phyloP scores from a whole-genome alignment of 2,329 filamentous ascomycete species.

The Penicillium thymicola region DNA sequence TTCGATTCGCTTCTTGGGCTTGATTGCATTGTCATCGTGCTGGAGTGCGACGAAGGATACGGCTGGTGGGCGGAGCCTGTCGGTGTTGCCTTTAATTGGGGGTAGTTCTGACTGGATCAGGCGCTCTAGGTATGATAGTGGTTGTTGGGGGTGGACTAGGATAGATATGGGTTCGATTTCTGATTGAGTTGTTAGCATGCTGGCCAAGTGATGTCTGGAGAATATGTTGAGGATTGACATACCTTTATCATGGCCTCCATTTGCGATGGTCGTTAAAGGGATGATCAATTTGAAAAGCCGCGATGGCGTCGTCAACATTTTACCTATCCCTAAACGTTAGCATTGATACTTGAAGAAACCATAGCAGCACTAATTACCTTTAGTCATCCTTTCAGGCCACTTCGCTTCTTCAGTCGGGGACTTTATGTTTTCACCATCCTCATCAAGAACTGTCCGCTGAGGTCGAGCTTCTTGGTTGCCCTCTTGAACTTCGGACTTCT shows the following conservation, averaged over 20 bases:
- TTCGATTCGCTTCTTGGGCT: constrained; percentile 37
- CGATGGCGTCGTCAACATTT: constrained; percentile 75
- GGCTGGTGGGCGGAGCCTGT: constrained; percentile 66
- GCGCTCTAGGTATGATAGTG: constrained; percentile 83
- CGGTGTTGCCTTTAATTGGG: constrained; percentile 58
- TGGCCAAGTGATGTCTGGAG: neutral
- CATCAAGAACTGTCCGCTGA: constrained; percentile 24
- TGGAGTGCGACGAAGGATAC: constrained; percentile 80
- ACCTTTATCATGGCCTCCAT: constrained; percentile 57
- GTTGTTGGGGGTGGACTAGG: constrained; percentile 84
- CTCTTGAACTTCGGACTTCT: constrained; percentile 40
- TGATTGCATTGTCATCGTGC: constrained; percentile 58
- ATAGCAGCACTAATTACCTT: constrained; percentile 46
- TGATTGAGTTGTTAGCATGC: constrained; percentile 12
- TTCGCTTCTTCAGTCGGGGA: neutral
- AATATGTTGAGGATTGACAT: neutral
- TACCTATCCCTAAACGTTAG: constrained; percentile 50
- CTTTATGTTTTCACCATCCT: constrained; percentile 28
- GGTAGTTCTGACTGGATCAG: constrained; percentile 86
- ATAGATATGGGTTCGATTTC: constrained; percentile 80
- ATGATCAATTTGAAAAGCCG: constrained; percentile 77
- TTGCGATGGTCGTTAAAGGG: constrained; percentile 63
- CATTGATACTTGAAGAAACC: neutral
- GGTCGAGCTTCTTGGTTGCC: constrained; percentile 18
- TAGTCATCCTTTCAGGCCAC: constrained; percentile 54